Conservation (phyloP, 805 yeast genomes). For the Kazachstania viticola region DNA sequence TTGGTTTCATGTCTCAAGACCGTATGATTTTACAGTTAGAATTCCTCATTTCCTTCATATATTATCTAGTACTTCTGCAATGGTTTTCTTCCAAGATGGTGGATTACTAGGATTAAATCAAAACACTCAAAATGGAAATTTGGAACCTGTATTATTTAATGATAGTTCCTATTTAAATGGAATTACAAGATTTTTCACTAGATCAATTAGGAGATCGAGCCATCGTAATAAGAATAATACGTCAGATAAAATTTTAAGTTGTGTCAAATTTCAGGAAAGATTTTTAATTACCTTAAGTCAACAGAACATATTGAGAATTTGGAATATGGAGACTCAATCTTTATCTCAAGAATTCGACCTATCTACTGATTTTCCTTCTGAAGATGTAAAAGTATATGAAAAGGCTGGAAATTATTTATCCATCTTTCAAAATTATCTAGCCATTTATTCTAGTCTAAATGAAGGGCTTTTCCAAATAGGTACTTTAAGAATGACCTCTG, state of each 20-base stretch:
- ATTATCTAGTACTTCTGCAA: conserved; percentile 32
- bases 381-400: conserved; percentile 11
- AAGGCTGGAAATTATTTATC: conserved; percentile 28
- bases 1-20: conserved; percentile 62
- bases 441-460: conserved; percentile 33
- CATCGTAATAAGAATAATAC: conserved; percentile 1
- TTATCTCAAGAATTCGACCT: conserved; percentile 14
- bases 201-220: conserved; percentile 1
- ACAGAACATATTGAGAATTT: conserved; percentile 18
- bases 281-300: conserved; percentile 20
- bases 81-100: conserved; percentile 67
- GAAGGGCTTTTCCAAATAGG: conserved; percentile 35
- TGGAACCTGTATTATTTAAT: conserved; percentile 40
- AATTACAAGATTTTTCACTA: conserved; percentile 21
- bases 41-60: conserved; percentile 43
- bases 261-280: conserved; percentile 10
- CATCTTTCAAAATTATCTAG: conserved; percentile 23
- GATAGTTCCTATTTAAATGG: conserved; percentile 39
- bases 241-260: conserved; percentile 15
- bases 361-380: conserved; percentile 7
- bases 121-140: conserved; percentile 9
- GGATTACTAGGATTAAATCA: conserved; percentile 47
- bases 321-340: conserved; percentile 17
- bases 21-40: conserved; percentile 51
- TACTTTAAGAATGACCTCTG: conserved; percentile 11